These are phyloP conservation scores for Trifolium repens DNA, from an alignment of 306 rosid species.

Conservation along the genomic window DNA sequence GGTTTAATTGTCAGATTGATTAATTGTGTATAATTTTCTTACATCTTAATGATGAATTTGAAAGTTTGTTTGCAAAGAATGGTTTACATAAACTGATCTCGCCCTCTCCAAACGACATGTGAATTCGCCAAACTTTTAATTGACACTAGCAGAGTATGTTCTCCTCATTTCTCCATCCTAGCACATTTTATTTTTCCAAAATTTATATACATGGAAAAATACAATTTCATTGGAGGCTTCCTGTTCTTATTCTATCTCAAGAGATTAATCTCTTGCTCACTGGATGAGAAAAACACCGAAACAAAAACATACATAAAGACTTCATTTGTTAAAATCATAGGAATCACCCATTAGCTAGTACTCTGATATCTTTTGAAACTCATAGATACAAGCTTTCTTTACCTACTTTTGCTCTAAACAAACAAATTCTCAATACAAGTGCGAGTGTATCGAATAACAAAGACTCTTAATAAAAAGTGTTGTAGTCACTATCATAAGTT, in stretches of 20 bases:
- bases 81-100: too few relatives aligned
- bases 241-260: too few relatives aligned
- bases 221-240: too few relatives aligned
- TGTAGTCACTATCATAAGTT: neutral
- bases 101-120: neutral
- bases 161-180: neutral
- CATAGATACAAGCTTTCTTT: too few relatives aligned
- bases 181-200: neutral
- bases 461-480: neutral
- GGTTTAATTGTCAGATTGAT: too few relatives aligned
- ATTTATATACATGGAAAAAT: neutral
- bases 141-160: neutral
- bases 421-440: neutral
- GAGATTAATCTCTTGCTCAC: neutral
- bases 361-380: neutral
- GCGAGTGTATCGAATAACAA: neutral
- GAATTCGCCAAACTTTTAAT: neutral
- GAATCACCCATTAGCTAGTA: too few relatives aligned
- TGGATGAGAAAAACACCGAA: neutral
- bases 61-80: too few relatives aligned
- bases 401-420: neutral
- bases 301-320: neutral
- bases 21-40: too few relatives aligned
- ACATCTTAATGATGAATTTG: too few relatives aligned
- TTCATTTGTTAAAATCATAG: too few relatives aligned